These are phyloP conservation scores for Pythium chondricola DNA, from an alignment of 352 stramenopile genomes.

Conservation along the genomic window DNA sequence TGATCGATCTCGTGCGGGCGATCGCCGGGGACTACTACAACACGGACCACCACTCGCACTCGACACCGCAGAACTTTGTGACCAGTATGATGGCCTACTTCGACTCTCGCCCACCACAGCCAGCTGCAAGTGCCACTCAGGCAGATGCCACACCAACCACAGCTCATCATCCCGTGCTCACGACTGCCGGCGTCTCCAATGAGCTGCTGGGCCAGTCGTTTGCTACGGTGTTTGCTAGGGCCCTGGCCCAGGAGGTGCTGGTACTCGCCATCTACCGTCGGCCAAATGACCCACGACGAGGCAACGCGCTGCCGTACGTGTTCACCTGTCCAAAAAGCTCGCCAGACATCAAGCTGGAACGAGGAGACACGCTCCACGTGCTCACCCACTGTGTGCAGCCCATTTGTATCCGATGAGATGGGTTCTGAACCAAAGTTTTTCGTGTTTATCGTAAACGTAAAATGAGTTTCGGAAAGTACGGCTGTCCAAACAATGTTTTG, in stretches of 20 bases:
- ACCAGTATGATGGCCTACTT: conserved; percentile 30
- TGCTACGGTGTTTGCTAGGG: conserved; percentile 29
- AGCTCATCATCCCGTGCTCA: conserved; percentile 26
- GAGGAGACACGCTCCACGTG: conserved; percentile 35
- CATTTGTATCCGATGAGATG: conserved; percentile 23
- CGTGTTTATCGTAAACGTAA: background rate
- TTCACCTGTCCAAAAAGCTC: conserved; percentile 38
- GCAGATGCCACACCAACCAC: no score
- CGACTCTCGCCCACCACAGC: background rate
- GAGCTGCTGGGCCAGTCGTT: conserved; percentile 35
- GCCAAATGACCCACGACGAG: conserved; percentile 23
- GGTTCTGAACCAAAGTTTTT: background rate
- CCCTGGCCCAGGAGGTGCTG: conserved; percentile 33
- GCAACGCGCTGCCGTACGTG: conserved; percentile 48
- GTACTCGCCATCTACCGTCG: conserved; percentile 44
- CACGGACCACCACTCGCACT: conserved; percentile 26
- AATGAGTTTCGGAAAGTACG: no score
- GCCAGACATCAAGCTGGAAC: conserved; percentile 23
- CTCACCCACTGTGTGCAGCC: conserved; percentile 22
- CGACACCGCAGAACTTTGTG: conserved; percentile 20
- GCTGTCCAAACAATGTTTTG: no score
- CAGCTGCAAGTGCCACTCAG: no score
- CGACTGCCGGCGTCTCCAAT: conserved; percentile 18
- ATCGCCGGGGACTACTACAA: conserved; percentile 41
- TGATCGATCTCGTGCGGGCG: conserved; percentile 46